Base-by-base conservation (phyloP, 1,139 yeast genomes). In the Diutina scorzettiae region DNA sequence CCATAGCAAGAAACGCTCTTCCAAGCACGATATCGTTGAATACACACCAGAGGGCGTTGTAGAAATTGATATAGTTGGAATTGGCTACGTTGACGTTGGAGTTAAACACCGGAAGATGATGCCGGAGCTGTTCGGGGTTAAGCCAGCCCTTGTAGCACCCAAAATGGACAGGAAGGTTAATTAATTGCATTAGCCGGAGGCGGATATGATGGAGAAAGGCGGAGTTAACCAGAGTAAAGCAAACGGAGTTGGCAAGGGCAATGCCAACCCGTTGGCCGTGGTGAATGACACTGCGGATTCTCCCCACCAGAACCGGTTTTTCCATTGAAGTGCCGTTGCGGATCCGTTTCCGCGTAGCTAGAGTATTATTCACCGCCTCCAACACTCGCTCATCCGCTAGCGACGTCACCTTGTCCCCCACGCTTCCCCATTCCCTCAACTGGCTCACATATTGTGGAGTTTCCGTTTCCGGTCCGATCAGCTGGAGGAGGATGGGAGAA, bases 31-130 rank as follows among this genome's bases (percentile, higher is more conserved):
- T 58, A 55, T 93, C 98, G 57, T 91, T 89, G 8, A 80, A 59
- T 1, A 86, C 79, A 16, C 93, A 64, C 97, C 98, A 93, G 2
- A 87, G 52, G 1, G 91, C 81, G 54, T 93, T 93, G 63, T 86
- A 86, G 48, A 91, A 74, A 46, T 87, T 74, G 51, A 91, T 89
- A 55, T 91, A 93, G 57, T 89, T 95, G 41, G 76, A 81, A 48
- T 69, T 69, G 45, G 66, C 65, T 46, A 68, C 62, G 48, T 69
- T 69, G 45, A 66, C 52, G 45, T 64, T 58, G 12, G 62, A 57
- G 48, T 68, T 68, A 44, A 61, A 60, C 8, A 59, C 54, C 1
- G 72, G 71, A 20, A 67, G 51, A 5, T n/a, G 21, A 3, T 12
- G 5, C 6, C 37, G 37, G 5, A 32, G 25, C 5, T 21, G n/a